Conservation (phyloP, 1,284 basidiomycete species). For the Ceratobasidium papillatum region DNA sequence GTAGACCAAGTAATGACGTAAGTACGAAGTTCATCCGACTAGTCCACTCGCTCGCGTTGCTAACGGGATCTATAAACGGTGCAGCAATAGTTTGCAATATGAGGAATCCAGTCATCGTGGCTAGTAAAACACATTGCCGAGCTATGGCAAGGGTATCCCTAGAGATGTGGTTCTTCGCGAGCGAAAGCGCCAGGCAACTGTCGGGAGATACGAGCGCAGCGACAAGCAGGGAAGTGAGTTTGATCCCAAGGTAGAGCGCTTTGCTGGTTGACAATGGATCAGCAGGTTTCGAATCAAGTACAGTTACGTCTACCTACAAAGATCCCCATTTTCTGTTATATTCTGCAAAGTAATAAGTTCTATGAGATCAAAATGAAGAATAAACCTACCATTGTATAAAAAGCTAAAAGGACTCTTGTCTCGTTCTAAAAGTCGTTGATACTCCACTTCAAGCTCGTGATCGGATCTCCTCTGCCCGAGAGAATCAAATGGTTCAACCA, state of each 20-base stretch:
- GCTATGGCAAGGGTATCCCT: conserved; percentile 61
- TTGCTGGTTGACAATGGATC: conserved; percentile 49
- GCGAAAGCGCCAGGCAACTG: conserved; percentile 71
- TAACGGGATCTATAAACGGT: conserved; percentile 76
- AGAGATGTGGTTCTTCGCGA: conserved; percentile 47
- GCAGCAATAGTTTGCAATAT: conserved; percentile 65
- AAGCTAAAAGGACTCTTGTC: conserved; percentile 77
- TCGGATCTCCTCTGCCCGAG: conserved; percentile 67
- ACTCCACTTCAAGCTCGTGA: conserved; percentile 74
- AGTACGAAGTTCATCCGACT: conserved; percentile 74
- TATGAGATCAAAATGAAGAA: conserved; percentile 4
- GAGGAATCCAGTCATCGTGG: conserved; percentile 69
- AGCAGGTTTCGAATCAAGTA: background rate
- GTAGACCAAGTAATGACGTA: conserved; percentile 69
- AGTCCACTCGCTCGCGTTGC: conserved; percentile 80
- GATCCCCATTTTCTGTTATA: conserved; percentile 74
- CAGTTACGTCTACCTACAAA: conserved; percentile 51
- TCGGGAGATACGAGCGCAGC: conserved; percentile 72
- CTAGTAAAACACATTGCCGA: conserved; percentile 71
- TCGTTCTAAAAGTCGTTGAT: conserved; percentile 69
- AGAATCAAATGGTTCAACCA: conserved; percentile 74
- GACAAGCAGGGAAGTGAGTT: conserved; percentile 72
- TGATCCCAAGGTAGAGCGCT: conserved; percentile 70
- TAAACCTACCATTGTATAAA: conserved; percentile 68
- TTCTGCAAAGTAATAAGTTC: conserved; percentile 53